phyloP scores from a whole-genome alignment of 2,329 filamentous ascomycete species.

The Calonectria crousiana region DNA sequence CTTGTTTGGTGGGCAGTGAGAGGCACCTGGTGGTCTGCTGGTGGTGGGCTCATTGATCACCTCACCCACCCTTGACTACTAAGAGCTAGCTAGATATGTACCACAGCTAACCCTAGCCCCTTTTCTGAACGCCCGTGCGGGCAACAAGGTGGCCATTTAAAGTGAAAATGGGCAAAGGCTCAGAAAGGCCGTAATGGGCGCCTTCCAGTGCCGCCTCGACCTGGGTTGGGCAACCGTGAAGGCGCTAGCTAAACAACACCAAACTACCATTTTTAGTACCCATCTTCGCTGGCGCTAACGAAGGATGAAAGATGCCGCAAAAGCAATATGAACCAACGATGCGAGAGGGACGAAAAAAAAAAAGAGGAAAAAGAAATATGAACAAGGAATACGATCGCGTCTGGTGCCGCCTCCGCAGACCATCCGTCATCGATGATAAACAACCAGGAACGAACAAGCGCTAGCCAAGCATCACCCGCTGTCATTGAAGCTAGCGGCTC shows the following conservation, averaged over 20 bases:
- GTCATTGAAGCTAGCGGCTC: slow-evolving; percentile 7
- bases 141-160: slow-evolving; percentile 30
- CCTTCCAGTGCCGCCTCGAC: slow-evolving; percentile 31
- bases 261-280: slow-evolving; percentile 27
- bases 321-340: slow-evolving; percentile 25
- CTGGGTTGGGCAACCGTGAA: not conserved
- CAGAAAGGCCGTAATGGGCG: slow-evolving; percentile 31
- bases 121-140: slow-evolving; percentile 38
- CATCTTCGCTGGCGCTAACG: slow-evolving; percentile 24
- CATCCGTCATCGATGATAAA: slow-evolving; percentile 12
- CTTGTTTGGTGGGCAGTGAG: slow-evolving; percentile 26
- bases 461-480: slow-evolving; percentile 12
- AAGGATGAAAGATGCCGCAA: slow-evolving; percentile 24
- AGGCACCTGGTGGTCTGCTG: slow-evolving; percentile 34
- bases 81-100: slow-evolving; percentile 11
- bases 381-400: slow-evolving; percentile 27
- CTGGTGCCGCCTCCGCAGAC: slow-evolving; percentile 31
- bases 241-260: slow-evolving; percentile 26
- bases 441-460: not conserved
- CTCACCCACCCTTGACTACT: slow-evolving; percentile 38
- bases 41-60: slow-evolving; percentile 43
- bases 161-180: slow-evolving; percentile 33
- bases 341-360: not conserved
- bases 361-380: slow-evolving; percentile 33
- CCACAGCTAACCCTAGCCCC: slow-evolving; percentile 27